Percentiles rank a stretch among this genome's conserved stretches.
phyloP scores from a whole-genome alignment of 2,329 filamentous ascomycete genomes.

The Colletotrichum godetiae region DNA sequence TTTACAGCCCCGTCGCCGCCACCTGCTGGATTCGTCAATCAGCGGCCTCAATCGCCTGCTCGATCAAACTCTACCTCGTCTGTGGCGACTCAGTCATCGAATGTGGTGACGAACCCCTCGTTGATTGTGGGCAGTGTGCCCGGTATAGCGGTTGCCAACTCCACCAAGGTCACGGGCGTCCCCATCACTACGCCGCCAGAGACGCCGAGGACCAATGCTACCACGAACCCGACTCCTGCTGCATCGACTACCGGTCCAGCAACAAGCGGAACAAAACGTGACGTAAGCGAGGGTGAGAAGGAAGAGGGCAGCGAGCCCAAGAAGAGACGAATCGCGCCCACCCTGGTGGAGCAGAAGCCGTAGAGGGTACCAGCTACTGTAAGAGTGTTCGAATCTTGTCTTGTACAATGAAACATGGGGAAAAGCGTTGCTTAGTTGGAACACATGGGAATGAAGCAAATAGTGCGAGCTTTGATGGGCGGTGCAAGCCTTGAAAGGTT shows the following conservation, averaged over 20 bases:
- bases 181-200: slow-evolving; percentile 91
- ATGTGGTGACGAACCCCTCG: slow-evolving; percentile 80
- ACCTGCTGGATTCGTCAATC: slow-evolving; percentile 67
- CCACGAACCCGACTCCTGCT: slow-evolving; percentile 35
- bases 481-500: not conserved
- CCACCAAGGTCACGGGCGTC: slow-evolving; percentile 70
- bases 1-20: slow-evolving; percentile 69
- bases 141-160: slow-evolving; percentile 79
- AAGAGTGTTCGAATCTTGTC: not conserved
- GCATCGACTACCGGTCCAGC: slow-evolving; percentile 37
- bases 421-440: slow-evolving; percentile 32
- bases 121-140: slow-evolving; percentile 83
- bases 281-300: slow-evolving; percentile 66
- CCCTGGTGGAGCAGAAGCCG: slow-evolving; percentile 56
- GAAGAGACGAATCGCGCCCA: slow-evolving; percentile 78
- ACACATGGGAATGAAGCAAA: slow-evolving; percentile 11
- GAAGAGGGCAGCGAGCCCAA: slow-evolving; percentile 69
- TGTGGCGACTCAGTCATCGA: slow-evolving; percentile 73
- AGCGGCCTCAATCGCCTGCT: slow-evolving; percentile 80
- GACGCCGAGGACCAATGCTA: slow-evolving; percentile 74
- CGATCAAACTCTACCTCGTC: slow-evolving; percentile 90
- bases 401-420: slow-evolving; percentile 31
- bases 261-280: slow-evolving; percentile 62
- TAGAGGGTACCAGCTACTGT: not conserved
- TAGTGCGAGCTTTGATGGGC: slow-evolving; percentile 6